A percentile compares a stretch with the other conserved stretches of the same genome.
Conservation (phyloP, 2,329 filamentous ascomycete genomes). For the Fusarium tjaetaba region DNA sequence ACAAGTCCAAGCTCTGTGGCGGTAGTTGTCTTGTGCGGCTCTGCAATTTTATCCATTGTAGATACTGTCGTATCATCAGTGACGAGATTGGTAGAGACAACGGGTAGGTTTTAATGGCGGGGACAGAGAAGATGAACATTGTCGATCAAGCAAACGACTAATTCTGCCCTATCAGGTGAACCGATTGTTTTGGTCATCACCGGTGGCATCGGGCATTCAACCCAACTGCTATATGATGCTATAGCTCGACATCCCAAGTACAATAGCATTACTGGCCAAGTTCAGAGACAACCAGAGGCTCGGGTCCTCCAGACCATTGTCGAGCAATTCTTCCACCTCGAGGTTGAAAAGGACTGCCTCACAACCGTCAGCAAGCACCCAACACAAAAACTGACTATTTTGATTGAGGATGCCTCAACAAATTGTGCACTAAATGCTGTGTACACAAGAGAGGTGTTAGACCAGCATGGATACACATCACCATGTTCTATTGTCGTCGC, state of each 20-base stretch:
- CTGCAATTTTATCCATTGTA: slow-evolving; percentile 26
- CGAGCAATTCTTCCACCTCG: slow-evolving; percentile 24
- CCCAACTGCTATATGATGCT: slow-evolving; percentile 31
- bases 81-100: background rate
- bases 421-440: slow-evolving; percentile 37
- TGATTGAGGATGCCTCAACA: slow-evolving; percentile 36
- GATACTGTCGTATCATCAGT: slow-evolving; percentile 27
- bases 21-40: slow-evolving; percentile 33
- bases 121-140: too few species aligned
- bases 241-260: slow-evolving; percentile 28
- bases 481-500: slow-evolving; percentile 33
- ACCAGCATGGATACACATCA: slow-evolving; percentile 22
- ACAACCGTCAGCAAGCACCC: background rate
- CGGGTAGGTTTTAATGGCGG: background rate
- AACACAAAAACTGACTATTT: slow-evolving; percentile 5
- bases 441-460: slow-evolving; percentile 29
- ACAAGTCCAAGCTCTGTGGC: background rate
- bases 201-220: slow-evolving; percentile 40
- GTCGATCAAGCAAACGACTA: background rate
- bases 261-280: background rate
- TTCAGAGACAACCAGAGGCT: slow-evolving; percentile 25
- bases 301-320: slow-evolving; percentile 27
- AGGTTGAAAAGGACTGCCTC: background rate
- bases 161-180: background rate
- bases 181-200: slow-evolving; percentile 23